Conservation (phyloP, 495 filamentous ascomycete genomes). For the Aspergillus carlsbadensis region DNA sequence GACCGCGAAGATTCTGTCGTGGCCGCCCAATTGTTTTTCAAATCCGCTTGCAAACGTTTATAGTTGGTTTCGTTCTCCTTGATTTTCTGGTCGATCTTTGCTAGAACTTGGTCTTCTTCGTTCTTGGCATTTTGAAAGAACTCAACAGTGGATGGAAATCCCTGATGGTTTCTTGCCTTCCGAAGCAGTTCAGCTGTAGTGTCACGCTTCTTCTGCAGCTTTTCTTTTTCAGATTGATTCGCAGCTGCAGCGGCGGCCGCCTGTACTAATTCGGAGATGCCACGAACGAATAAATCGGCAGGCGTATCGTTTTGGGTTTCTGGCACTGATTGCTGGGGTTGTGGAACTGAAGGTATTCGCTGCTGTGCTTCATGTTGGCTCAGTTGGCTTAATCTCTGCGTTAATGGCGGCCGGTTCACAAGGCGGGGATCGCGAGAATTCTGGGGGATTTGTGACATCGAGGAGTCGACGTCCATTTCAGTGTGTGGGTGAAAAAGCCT, state of each 20-base stretch:
- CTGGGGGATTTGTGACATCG: not conserved
- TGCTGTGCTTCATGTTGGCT: not conserved
- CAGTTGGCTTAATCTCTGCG: not conserved
- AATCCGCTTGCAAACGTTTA: slow-evolving; percentile 11
- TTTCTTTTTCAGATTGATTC: slow-evolving; percentile 21
- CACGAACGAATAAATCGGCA: slow-evolving; percentile 16
- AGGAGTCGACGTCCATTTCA: slow-evolving; percentile 5
- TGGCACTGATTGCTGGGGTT: not conserved
- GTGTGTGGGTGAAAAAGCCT: not conserved
- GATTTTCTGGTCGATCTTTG: slow-evolving; percentile 17
- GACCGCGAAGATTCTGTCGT: not conserved
- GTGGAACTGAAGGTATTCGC: not conserved
- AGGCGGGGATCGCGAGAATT: slow-evolving; percentile 11
- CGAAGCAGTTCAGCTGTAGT: slow-evolving; percentile 15
- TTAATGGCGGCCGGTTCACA: not conserved
- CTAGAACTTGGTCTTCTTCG: slow-evolving; percentile 18
- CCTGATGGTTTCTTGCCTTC: slow-evolving; percentile 20
- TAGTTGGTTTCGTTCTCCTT: slow-evolving; percentile 11
- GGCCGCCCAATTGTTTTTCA: slow-evolving; percentile 7
- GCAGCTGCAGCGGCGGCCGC: slow-evolving; percentile 14
- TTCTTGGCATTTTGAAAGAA: slow-evolving; percentile 18
- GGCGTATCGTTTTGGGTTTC: not conserved
- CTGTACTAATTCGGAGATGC: slow-evolving; percentile 23
- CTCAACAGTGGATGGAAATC: slow-evolving; percentile 23
- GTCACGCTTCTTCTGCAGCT: slow-evolving; percentile 21